Evolutionary conservation across 371 early-diverging fungal species (phyloP).

Genomic region (Umbelopsis sp.): DNA sequence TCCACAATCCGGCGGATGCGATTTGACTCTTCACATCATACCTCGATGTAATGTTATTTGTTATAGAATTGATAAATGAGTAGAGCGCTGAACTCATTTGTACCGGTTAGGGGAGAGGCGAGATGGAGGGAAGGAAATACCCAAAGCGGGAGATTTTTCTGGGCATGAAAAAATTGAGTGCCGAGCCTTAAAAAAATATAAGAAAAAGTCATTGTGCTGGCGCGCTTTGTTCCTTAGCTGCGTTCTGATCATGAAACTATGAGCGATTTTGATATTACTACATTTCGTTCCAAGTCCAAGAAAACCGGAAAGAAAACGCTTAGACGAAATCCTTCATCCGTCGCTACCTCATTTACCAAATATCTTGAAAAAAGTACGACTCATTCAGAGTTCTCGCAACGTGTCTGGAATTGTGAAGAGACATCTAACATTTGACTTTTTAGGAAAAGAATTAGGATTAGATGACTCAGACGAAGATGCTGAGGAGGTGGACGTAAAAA

Average conservation of each 20-base stretch:
- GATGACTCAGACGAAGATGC: slow-evolving; percentile 30
- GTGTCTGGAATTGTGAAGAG: no score
- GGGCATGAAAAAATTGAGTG: slow-evolving; percentile 13
- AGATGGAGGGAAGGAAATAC: slow-evolving; percentile 7
- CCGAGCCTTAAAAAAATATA: not conserved
- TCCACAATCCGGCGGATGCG: slow-evolving; percentile 67
- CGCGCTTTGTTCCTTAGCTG: not conserved
- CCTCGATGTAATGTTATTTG: slow-evolving; percentile 49
- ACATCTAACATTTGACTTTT: not conserved
- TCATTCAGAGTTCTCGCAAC: not conserved
- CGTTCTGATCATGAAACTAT: slow-evolving; percentile 18
- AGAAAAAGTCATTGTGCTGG: slow-evolving; percentile 2
- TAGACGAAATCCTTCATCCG: slow-evolving; percentile 20
- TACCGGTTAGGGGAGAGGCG: not conserved
- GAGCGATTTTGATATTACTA: slow-evolving; percentile 41
- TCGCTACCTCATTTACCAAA: slow-evolving; percentile 7
- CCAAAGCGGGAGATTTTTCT: not conserved
- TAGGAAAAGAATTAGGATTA: slow-evolving; percentile 33
- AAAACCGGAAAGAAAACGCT: slow-evolving; percentile 16
- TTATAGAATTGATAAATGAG: slow-evolving; percentile 52
- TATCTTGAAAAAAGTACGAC: slow-evolving; percentile 16
- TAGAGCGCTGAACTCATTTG: slow-evolving; percentile 55
- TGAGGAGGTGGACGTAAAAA: slow-evolving; percentile 7
- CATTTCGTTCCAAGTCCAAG: slow-evolving; percentile 17
- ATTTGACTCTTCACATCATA: slow-evolving; percentile 60